Conservation (phyloP, 2,329 filamentous ascomycete species). For the Penicillium rolfsii region DNA sequence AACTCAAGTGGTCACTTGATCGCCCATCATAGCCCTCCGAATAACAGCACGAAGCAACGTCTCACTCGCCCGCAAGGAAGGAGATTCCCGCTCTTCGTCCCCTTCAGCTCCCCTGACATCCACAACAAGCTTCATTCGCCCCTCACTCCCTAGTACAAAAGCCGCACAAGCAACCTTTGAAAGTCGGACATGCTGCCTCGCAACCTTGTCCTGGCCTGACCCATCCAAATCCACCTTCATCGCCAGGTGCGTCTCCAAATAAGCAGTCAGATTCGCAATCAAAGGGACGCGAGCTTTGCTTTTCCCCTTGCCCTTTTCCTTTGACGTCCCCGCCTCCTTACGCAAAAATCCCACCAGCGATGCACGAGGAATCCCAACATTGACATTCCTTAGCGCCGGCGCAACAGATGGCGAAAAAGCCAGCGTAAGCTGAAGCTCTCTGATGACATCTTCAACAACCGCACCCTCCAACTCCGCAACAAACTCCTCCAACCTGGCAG, state of each 20-base stretch:
- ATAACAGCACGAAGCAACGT: conserved; percentile 38
- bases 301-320: conserved; percentile 13
- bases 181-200: conserved; percentile 38
- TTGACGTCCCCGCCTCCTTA: conserved; percentile 4
- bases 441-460: conserved; percentile 38
- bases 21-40: conserved; percentile 31
- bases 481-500: conserved; percentile 48
- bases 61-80: conserved; percentile 38
- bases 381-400: conserved; percentile 40
- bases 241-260: conserved; percentile 44
- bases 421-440: conserved; percentile 46
- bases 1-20: conserved; percentile 24
- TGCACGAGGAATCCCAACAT: conserved; percentile 39
- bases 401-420: conserved; percentile 42
- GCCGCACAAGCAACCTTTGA: conserved; percentile 44
- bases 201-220: conserved; percentile 8
- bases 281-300: conserved; percentile 17
- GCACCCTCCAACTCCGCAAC: conserved; percentile 24
- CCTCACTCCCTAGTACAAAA: conserved; percentile 45
- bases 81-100: conserved; percentile 22
- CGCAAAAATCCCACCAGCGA: conserved; percentile 30
- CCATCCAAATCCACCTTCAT: conserved; percentile 43
- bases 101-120: conserved; percentile 21
- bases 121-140: conserved; percentile 44
- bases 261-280: conserved; percentile 36